Conservation (phyloP, 169 alveolate species). For the Cyclospora cayetanensis region DNA sequence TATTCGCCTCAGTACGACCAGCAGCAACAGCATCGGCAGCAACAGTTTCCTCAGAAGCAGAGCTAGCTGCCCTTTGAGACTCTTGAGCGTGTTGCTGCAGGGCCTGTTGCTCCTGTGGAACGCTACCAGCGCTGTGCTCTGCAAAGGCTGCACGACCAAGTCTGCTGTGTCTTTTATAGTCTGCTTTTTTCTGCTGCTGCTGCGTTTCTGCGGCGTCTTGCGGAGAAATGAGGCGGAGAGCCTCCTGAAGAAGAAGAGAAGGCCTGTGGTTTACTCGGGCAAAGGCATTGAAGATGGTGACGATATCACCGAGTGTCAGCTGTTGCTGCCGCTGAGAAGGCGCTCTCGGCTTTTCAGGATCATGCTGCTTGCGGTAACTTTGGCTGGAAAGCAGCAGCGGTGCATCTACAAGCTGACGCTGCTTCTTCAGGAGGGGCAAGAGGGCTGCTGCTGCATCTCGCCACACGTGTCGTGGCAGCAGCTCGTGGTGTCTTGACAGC, state of each 20-base stretch:
- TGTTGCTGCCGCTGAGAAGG: neutral
- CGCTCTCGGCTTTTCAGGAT: neutral
- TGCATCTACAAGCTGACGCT: neutral
- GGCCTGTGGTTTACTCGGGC: neutral
- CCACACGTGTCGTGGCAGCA: neutral
- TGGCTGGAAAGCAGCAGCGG: neutral
- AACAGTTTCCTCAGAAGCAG: neutral
- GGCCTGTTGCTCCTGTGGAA: conserved; percentile 14
- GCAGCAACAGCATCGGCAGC: neutral
- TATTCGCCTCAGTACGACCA: neutral
- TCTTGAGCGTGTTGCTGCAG: neutral
- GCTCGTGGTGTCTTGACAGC: neutral
- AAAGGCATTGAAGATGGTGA: neutral
- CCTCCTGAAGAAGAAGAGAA: neutral
- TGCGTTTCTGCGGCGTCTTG: neutral
- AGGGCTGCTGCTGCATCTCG: conserved; percentile 28
- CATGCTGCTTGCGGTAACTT: neutral
- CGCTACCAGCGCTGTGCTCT: too few species aligned
- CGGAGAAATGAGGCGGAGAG: neutral
- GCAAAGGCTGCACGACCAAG: neutral
- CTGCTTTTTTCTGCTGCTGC: neutral
- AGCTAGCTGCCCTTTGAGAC: neutral
- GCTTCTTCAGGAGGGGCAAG: neutral
- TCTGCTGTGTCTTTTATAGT: neutral
- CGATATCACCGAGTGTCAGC: neutral